Conservation (phyloP, 1,139 yeast genomes). For the Nakaseomyces uthaithaninus region DNA sequence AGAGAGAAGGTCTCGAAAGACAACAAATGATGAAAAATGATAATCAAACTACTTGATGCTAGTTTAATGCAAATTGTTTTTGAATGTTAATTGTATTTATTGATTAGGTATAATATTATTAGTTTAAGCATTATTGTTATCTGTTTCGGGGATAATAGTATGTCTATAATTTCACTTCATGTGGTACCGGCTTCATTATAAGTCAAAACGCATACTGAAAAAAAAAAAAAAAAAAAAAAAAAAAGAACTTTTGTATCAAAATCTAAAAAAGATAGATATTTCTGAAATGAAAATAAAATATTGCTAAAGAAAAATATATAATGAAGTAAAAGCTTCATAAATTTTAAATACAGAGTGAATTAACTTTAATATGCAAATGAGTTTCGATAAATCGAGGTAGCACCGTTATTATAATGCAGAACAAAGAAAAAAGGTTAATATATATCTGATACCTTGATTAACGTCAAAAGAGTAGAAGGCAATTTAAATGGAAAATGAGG, state of each 20-base stretch:
- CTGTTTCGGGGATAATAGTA: too few relatives aligned
- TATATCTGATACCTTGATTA: not conserved
- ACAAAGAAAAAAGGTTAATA: slow-evolving; percentile 3
- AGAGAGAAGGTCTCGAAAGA: slow-evolving; percentile 50
- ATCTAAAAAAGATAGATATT: not conserved
- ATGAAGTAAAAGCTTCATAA: not conserved
- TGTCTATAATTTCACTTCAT: too few relatives aligned
- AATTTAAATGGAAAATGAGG: not conserved
- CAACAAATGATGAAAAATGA: slow-evolving; percentile 26
- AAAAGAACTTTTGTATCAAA: too few relatives aligned
- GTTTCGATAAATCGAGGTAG: slow-evolving; percentile 7
- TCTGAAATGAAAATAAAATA: slow-evolving; percentile 1
- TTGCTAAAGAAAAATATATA: not conserved
- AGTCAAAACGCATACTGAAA: too few relatives aligned
- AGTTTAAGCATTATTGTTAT: too few relatives aligned
- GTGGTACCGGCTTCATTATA: too few relatives aligned
- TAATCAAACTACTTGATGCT: not conserved
- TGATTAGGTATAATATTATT: not conserved
- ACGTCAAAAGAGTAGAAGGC: slow-evolving; percentile 7
- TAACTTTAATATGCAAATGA: slow-evolving; percentile 8
- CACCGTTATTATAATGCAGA: slow-evolving; percentile 11
- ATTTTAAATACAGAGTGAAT: slow-evolving; percentile 3
- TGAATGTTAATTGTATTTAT: not conserved
- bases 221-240: too few relatives aligned
- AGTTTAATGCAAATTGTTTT: not conserved